Evolutionary conservation across 768 basidiomycete genomes (phyloP).

Genomic region (Clavaria fumosa): DNA sequence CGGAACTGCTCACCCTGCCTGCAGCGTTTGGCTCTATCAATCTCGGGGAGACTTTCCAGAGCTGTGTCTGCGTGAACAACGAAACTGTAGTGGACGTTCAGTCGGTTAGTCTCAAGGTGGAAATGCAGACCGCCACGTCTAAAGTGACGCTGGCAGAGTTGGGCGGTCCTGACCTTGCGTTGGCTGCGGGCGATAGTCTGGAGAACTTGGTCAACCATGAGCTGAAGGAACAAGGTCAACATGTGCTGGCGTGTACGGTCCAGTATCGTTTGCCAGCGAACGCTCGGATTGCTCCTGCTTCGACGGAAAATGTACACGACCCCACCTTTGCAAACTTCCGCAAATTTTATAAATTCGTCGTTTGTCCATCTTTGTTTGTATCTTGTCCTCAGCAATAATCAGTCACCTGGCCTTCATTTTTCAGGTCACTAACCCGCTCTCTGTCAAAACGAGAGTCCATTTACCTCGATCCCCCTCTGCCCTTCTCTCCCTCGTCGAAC

Average conservation of each 20-base stretch:
- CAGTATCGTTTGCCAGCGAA: constrained; percentile 61
- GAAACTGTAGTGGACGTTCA: constrained; percentile 49
- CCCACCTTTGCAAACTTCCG: constrained; percentile 53
- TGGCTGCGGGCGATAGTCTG: constrained; percentile 43
- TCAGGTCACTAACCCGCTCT: constrained; percentile 86
- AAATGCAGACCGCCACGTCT: constrained; percentile 70
- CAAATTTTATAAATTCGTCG: constrained; percentile 86
- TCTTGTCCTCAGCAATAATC: background rate
- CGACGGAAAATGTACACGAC: constrained; percentile 36
- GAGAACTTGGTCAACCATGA: constrained; percentile 68
- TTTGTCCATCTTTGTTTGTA: no score
- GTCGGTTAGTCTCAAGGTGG: constrained; percentile 51
- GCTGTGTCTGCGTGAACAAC: constrained; percentile 72
- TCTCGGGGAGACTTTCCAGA: constrained; percentile 78
- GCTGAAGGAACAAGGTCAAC: constrained; percentile 87
- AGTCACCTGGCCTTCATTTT: constrained; percentile 2
- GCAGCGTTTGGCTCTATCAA: constrained; percentile 77
- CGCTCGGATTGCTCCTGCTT: constrained; percentile 32
- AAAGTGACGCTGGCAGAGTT: constrained; percentile 51
- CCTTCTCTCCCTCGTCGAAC: constrained; percentile 40
- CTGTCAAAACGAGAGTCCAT: constrained; percentile 92
- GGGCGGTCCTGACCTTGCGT: constrained; percentile 33
- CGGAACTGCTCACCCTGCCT: constrained; percentile 68
- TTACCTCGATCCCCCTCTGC: constrained; percentile 59
- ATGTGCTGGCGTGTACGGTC: constrained; percentile 76